Evolutionary conservation across 2,329 filamentous ascomycete species (phyloP), one percentile per base, ranked within the genome.

Genomic region (Botryotinia convoluta): DNA sequence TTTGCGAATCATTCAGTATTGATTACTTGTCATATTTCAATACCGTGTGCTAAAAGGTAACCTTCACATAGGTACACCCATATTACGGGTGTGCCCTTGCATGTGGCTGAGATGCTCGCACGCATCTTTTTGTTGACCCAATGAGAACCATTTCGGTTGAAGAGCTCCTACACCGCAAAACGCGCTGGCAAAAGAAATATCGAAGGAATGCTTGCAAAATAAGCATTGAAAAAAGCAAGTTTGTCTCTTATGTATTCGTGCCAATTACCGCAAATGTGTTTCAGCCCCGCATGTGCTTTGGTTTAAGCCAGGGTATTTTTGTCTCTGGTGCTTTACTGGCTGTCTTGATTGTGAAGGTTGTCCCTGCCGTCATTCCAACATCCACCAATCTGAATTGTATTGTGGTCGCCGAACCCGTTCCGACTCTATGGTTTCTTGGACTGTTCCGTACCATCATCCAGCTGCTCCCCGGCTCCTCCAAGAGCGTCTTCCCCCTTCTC

Each of bases 351-450:
- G 9, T 44, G 32, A 71, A 72, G 29, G 18, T 20, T n/a, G 29
- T 45, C n/a, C 26, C 26, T 60, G n/a, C 29, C 10, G 26, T 12
- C 20, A n/a, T 35, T 67, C 20, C 9, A 59, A 8, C 61, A 57
- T 42, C 29, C 26, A 4, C 8, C 29, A 4, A 61, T 61, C 45
- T n/a, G 22, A 18, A 69, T 42, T 22, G 22, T 54, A 37, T 14
- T 32, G 18, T 68, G 22, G 48, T 42, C 26, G 39, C 29, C 14
- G 51, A 68, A 68, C 5, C 39, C n/a, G 22, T 35, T 60, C 29
- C 22, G 61, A 45, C 26, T 45, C 42, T 72, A 77, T 60, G 69
- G 39, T 48, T 76, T 77, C 57, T 54, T 69, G 16, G 72, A 20
- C 37, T 6, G 35, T 12, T 73, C 71, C 72, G 8, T 37, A 57